Percentiles rank a stretch among this genome's conserved stretches.
Evolutionary conservation across 306 rosid species (phyloP).

Genomic region (Acacia melanoxylon): DNA sequence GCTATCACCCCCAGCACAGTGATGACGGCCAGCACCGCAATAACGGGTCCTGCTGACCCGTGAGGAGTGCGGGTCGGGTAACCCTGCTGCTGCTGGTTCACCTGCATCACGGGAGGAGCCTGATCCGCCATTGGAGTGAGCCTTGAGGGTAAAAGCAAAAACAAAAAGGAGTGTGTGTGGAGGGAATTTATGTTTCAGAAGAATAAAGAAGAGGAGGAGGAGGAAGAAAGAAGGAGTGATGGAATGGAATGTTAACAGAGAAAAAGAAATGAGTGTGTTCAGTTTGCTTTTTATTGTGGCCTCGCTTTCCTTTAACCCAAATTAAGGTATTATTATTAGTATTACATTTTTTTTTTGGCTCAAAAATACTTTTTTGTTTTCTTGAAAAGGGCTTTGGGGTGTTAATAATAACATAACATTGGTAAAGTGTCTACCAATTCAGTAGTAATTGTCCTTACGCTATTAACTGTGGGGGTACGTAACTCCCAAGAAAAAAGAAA

Average conservation of each 20-base stretch:
- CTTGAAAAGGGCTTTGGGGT: not conserved
- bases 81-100: constrained; percentile 45
- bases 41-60: constrained; percentile 81
- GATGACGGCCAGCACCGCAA: constrained; percentile 75
- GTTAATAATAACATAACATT: not conserved
- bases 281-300: not conserved
- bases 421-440: not conserved
- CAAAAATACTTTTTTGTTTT: not conserved
- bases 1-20: constrained; percentile 73
- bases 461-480: not conserved
- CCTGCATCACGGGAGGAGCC: constrained; percentile 49
- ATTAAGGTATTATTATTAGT: not conserved
- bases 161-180: not conserved
- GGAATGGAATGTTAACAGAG: not conserved
- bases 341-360: not conserved
- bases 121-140: constrained; percentile 40
- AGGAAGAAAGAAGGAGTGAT: not conserved
- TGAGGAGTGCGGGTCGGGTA: constrained; percentile 56
- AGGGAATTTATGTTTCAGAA: not conserved
- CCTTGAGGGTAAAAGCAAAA: not conserved
- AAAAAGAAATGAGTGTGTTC: not conserved
- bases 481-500: not conserved
- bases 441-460: not conserved
- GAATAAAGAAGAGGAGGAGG: not conserved
- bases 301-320: not conserved